phyloP scores from a whole-genome alignment of 805 yeast species.

The Sugiyamaella smithiae region DNA sequence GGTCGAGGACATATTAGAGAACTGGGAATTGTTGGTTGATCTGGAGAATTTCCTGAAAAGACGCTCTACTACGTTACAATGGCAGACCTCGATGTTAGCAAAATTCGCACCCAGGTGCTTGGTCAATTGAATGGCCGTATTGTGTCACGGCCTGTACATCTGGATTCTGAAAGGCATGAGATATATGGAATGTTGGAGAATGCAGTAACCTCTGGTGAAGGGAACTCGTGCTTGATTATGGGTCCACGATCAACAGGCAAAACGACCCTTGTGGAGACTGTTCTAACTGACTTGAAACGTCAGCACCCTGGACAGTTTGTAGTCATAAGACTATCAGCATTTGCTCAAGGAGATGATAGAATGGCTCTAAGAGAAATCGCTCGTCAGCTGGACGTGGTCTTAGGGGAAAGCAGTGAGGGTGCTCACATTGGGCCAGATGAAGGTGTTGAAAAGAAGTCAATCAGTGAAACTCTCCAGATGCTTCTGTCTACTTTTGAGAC shows the following conservation, averaged over 20 bases:
- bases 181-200: slow-evolving; percentile 57
- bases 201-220: slow-evolving; percentile 65
- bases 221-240: slow-evolving; percentile 73
- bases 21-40: too few species aligned
- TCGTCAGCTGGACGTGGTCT: slow-evolving; percentile 61
- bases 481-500: slow-evolving; percentile 29
- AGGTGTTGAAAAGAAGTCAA: slow-evolving; percentile 31
- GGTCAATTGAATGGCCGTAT: slow-evolving; percentile 31
- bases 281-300: slow-evolving; percentile 44
- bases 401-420: slow-evolving; percentile 24
- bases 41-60: too few species aligned
- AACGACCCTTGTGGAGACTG: slow-evolving; percentile 57
- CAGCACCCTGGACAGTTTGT: slow-evolving; percentile 50
- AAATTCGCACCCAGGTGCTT: slow-evolving; percentile 22
- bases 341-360: slow-evolving; percentile 68
- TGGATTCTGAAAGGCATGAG: slow-evolving; percentile 44
- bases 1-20: too few species aligned
- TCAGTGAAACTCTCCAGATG: slow-evolving; percentile 29
- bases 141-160: slow-evolving; percentile 32
- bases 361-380: slow-evolving; percentile 85
- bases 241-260: slow-evolving; percentile 85
- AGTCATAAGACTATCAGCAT: slow-evolving; percentile 63
- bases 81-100: not conserved
- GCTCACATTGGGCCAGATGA: slow-evolving; percentile 24
- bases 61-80: not conserved